Evolutionary conservation across 2,329 filamentous ascomycete genomes (phyloP).

Genomic region (Penicillium brevicompactum): DNA sequence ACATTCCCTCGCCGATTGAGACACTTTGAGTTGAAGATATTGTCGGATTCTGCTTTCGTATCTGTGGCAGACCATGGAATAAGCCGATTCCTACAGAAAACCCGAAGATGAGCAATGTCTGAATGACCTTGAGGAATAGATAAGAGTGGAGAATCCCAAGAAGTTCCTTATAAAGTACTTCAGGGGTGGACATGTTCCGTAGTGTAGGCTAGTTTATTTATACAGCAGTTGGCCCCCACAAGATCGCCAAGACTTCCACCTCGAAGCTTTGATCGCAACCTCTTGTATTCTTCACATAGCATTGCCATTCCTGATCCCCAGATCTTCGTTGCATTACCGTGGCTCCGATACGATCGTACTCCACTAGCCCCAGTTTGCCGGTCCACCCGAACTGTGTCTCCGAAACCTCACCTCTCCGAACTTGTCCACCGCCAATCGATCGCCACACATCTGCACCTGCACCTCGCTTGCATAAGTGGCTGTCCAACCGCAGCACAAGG

Average conservation of each 20-base stretch:
- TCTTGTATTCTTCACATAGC: background rate
- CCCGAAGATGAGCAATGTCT: too few species aligned
- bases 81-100: too few species aligned
- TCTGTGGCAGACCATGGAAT: too few species aligned
- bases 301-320: background rate
- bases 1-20: background rate
- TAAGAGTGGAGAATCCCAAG: too few species aligned
- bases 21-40: background rate
- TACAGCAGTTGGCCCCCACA: background rate
- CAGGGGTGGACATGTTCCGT: too few species aligned
- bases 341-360: background rate
- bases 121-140: too few species aligned
- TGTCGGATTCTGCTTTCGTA: too few species aligned
- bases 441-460: background rate
- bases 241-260: background rate
- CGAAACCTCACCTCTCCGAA: background rate
- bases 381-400: background rate
- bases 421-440: background rate
- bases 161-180: too few species aligned
- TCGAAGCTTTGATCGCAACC: background rate
- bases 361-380: background rate
- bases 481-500: background rate
- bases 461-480: background rate
- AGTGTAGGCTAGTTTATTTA: background rate
- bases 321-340: conserved; percentile 1